A percentile compares a stretch with the other conserved stretches of the same genome.
Conservation (phyloP, 1,284 basidiomycete genomes). For the Volvariella surrecta region DNA sequence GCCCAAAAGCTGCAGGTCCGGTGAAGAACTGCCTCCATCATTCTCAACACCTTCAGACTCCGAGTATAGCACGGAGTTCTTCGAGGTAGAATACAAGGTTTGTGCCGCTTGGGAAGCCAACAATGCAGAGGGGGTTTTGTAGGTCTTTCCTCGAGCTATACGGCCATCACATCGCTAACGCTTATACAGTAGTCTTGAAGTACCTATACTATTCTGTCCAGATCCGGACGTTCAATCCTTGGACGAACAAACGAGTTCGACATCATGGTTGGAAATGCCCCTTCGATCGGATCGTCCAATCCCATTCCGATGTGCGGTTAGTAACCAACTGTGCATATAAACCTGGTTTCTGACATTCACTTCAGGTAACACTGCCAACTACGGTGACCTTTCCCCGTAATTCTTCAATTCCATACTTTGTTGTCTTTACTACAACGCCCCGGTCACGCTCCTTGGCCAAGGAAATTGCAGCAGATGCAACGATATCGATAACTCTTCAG, state of each 20-base stretch:
- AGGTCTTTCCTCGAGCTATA: constrained; percentile 19
- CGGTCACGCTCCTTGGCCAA: constrained; percentile 41
- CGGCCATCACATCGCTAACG: constrained; percentile 8
- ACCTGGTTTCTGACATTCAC: constrained; percentile 9
- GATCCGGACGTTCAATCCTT: constrained; percentile 52
- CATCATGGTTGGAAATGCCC: constrained; percentile 61
- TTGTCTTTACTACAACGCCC: constrained; percentile 58
- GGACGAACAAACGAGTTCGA: constrained; percentile 33
- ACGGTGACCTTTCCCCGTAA: constrained; percentile 48
- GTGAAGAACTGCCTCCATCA: constrained; percentile 55
- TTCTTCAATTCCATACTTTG: constrained; percentile 55
- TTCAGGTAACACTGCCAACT: constrained; percentile 54
- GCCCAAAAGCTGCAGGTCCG: constrained; percentile 35
- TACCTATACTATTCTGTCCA: constrained; percentile 51
- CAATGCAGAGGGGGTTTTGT: constrained; percentile 41
- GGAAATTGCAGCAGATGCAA: constrained; percentile 62
- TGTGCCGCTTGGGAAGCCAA: constrained; percentile 51
- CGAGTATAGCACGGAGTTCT: constrained; percentile 17
- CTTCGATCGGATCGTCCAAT: constrained; percentile 51
- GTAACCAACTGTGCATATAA: constrained; percentile 13
- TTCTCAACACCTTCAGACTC: constrained; percentile 29
- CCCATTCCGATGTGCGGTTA: constrained; percentile 56
- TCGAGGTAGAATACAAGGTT: constrained; percentile 47
- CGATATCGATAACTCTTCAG: constrained; percentile 51
- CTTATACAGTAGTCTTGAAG: constrained; percentile 40